These are phyloP conservation scores for Viola odorata DNA, from an alignment of 345 rosid genomes.

Conservation along the genomic window DNA sequence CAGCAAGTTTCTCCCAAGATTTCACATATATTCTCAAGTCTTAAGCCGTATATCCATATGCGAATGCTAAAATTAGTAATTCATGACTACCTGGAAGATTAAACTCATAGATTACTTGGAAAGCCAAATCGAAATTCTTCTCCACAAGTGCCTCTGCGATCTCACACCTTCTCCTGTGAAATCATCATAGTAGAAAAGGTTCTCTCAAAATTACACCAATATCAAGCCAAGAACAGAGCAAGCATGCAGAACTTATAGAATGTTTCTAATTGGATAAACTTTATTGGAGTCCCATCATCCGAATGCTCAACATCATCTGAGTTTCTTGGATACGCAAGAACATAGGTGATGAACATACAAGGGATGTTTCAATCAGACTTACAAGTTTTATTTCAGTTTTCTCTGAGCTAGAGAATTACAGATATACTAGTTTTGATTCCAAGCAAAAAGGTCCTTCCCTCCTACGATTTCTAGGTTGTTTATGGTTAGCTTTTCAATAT, in stretches of 20 bases:
- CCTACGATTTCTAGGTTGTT: too few species aligned
- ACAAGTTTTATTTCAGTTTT: too few species aligned
- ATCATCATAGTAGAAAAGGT: conserved; percentile 22
- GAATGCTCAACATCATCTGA: too few species aligned
- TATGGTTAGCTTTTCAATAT: too few species aligned
- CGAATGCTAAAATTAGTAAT: not conserved
- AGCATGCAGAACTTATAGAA: not conserved
- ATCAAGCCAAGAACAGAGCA: not conserved
- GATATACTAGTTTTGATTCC: too few species aligned
- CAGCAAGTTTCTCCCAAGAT: conserved; percentile 29
- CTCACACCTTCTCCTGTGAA: conserved; percentile 76
- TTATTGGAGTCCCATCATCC: too few species aligned
- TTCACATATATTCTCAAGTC: not conserved
- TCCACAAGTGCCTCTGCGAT: conserved; percentile 85
- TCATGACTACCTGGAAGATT: conserved; percentile 67
- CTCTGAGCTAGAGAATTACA: too few species aligned
- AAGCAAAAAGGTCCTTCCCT: too few species aligned
- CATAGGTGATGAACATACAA: too few species aligned
- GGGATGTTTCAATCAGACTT: too few species aligned
- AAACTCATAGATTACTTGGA: conserved; percentile 80
- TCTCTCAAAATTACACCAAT: not conserved
- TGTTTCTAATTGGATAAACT: not conserved
- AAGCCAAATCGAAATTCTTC: conserved; percentile 93
- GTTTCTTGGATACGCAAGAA: too few species aligned
- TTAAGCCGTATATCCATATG: conserved; percentile 1